A percentile compares a stretch with the other conserved stretches of the same genome.
Conservation (phyloP, 768 basidiomycete species). For the Sporobolomyces roseus region DNA sequence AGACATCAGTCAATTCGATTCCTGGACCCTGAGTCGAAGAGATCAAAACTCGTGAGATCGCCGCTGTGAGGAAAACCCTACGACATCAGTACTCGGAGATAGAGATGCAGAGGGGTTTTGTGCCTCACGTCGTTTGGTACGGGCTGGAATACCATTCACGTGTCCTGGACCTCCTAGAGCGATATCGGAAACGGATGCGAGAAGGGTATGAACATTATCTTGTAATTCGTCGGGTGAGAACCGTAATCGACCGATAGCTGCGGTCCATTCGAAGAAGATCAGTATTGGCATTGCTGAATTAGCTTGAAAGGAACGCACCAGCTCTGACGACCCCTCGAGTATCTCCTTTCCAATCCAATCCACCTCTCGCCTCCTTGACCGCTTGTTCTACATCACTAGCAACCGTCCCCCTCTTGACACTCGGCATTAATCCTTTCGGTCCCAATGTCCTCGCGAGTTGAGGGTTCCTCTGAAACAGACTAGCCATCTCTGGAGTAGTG, state of each 20-base stretch:
- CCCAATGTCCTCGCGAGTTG: constrained; percentile 69
- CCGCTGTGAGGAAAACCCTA: constrained; percentile 52
- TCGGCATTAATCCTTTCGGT: constrained; percentile 92
- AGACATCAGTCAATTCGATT: constrained; percentile 71
- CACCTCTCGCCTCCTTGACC: constrained; percentile 71
- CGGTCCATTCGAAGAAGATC: not conserved
- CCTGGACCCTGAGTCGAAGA: constrained; percentile 85
- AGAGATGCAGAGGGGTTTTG: constrained; percentile 33
- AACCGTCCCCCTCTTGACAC: constrained; percentile 87
- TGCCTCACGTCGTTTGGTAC: constrained; percentile 57
- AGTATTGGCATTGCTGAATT: not conserved
- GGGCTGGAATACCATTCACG: constrained; percentile 56
- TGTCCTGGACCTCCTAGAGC: constrained; percentile 55
- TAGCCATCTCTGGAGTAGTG: constrained; percentile 72
- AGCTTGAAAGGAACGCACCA: constrained; percentile 51
- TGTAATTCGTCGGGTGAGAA: constrained; percentile 72
- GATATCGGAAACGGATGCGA: constrained; percentile 50
- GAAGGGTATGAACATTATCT: constrained; percentile 72
- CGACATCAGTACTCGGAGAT: not conserved
- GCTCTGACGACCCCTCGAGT: constrained; percentile 76
- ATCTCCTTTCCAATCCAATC: constrained; percentile 90
- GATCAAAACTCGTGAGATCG: constrained; percentile 74
- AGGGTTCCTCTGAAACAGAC: constrained; percentile 65
- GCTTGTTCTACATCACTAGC: constrained; percentile 81
- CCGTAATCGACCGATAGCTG: constrained; percentile 56